phyloP scores from a whole-genome alignment of 371 early-diverging fungal species.

The Dinochytrium kinnereticum region DNA sequence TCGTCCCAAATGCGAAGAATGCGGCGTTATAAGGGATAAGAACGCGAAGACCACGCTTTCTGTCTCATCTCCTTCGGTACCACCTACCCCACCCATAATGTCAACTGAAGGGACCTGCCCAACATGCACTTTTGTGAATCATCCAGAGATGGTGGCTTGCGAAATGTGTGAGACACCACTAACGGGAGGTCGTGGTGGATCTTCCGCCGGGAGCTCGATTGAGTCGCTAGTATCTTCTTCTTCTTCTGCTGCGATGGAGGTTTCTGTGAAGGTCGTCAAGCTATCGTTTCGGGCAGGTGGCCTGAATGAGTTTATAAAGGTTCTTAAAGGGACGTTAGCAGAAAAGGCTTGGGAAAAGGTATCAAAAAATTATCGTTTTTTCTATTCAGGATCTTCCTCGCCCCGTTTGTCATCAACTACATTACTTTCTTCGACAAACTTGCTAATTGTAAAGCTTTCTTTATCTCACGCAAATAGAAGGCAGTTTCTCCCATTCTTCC shows the following conservation, averaged over 20 bases:
- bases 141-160: slow-evolving; percentile 76
- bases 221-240: slow-evolving; percentile 8
- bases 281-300: slow-evolving; percentile 84
- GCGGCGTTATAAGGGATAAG: slow-evolving; percentile 66
- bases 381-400: no score
- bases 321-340: slow-evolving; percentile 63
- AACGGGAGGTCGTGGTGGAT: no score
- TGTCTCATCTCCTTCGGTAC: neutral
- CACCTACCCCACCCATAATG: neutral
- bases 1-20: slow-evolving; percentile 67
- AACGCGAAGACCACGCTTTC: slow-evolving; percentile 20
- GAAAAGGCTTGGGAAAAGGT: slow-evolving; percentile 71
- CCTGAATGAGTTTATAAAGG: slow-evolving; percentile 59
- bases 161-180: slow-evolving; percentile 50
- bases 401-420: no score
- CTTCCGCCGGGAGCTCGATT: neutral
- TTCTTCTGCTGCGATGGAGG: neutral
- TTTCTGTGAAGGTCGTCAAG: slow-evolving; percentile 50
- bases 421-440: no score
- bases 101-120: slow-evolving; percentile 18
- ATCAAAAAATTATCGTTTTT: no score
- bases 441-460: no score
- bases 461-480: neutral
- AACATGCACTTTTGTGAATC: slow-evolving; percentile 83
- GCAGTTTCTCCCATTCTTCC: neutral